These are phyloP conservation scores for Camellia oleifera DNA, from an alignment of 179 eudicot species.

Conservation along the genomic window DNA sequence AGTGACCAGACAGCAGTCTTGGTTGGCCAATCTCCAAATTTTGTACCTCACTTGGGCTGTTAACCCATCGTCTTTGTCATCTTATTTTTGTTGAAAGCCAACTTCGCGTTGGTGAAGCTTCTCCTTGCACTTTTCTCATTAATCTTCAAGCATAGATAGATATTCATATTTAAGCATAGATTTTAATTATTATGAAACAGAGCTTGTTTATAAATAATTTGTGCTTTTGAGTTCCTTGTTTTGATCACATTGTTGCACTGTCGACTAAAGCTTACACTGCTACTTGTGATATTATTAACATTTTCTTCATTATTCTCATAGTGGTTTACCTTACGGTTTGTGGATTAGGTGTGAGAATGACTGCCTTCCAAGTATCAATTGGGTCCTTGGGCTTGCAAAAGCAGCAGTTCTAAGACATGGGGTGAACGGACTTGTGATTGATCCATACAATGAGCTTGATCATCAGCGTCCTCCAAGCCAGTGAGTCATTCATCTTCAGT, in stretches of 20 bases:
- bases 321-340: conserved; percentile 7
- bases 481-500: conserved; percentile 39
- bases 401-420: conserved; percentile 95
- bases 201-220: neutral
- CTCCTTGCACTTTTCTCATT: no score
- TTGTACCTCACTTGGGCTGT: no score
- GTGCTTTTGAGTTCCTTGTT: neutral
- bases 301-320: neutral
- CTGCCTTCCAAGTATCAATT: conserved; percentile 72
- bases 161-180: no score
- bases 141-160: no score
- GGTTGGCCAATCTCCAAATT: no score
- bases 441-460: conserved; percentile 98
- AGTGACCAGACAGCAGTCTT: no score
- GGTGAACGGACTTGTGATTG: conserved; percentile 93
- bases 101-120: no score
- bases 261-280: neutral
- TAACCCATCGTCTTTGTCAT: no score
- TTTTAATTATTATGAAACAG: neutral
- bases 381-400: conserved; percentile 91
- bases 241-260: neutral
- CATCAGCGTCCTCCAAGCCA: conserved; percentile 74
- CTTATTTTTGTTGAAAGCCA: no score
- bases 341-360: conserved; percentile 84
- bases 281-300: no score